phyloP scores from a whole-genome alignment of 148 eudicot species.

The Fagopyrum homotropicum region DNA sequence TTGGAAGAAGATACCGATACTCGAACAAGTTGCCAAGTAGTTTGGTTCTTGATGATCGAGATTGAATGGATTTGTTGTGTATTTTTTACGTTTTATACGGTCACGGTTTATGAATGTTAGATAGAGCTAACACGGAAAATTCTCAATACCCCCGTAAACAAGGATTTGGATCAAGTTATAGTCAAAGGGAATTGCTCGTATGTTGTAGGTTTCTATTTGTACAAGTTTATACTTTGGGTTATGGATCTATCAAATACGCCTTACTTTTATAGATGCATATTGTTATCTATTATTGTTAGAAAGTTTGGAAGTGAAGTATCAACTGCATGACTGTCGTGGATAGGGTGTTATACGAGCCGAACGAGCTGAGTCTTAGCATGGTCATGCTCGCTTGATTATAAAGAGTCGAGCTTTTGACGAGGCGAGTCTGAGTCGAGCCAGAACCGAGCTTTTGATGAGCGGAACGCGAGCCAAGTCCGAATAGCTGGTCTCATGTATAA shows the following conservation, averaged over 20 bases:
- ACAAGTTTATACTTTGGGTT: background rate
- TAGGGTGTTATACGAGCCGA: too few relatives aligned
- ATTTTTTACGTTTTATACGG: background rate
- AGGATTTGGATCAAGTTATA: constrained; percentile 3
- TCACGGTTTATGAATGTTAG: constrained; percentile 1
- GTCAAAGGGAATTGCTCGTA: background rate
- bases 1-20: constrained; percentile 27
- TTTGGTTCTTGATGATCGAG: too few relatives aligned
- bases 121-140: background rate
- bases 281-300: background rate
- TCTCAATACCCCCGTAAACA: background rate
- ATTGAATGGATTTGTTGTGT: background rate
- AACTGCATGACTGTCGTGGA: too few relatives aligned
- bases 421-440: too few relatives aligned
- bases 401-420: too few relatives aligned
- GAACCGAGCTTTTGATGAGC: too few relatives aligned
- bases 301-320: too few relatives aligned
- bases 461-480: too few relatives aligned
- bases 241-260: background rate
- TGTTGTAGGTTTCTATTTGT: background rate
- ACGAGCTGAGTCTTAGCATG: too few relatives aligned
- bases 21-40: constrained; percentile 42
- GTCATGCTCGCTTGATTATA: too few relatives aligned
- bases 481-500: too few relatives aligned
- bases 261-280: background rate